Evolutionary conservation across 257 asterid species (phyloP).

Genomic region (Solanum ossicruentum): DNA sequence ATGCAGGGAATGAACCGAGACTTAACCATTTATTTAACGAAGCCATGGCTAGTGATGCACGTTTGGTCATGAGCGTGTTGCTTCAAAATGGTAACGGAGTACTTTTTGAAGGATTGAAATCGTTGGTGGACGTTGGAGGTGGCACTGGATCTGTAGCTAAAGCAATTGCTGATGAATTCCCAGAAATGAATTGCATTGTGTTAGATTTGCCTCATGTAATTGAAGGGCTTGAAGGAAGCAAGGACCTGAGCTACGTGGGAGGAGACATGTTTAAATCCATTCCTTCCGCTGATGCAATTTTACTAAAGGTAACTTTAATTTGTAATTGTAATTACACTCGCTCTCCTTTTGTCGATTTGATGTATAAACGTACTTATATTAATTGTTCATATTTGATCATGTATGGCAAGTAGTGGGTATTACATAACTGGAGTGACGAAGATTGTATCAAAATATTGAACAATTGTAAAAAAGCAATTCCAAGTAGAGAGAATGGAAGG

Average conservation of each 20-base stretch:
- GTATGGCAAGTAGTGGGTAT: too few species aligned
- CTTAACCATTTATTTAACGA: background rate
- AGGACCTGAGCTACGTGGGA: background rate
- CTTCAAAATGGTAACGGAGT: background rate
- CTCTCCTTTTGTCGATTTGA: too few species aligned
- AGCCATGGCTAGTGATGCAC: background rate
- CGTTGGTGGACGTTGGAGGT: background rate
- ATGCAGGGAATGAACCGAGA: background rate
- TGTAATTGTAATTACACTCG: too few species aligned
- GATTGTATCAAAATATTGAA: too few species aligned
- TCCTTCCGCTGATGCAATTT: background rate
- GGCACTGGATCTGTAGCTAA: background rate
- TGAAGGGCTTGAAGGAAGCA: background rate
- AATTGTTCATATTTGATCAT: too few species aligned
- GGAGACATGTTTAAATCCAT: background rate
- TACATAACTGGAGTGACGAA: too few species aligned
- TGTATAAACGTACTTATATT: too few species aligned
- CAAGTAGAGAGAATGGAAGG: too few species aligned
- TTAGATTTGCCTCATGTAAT: background rate
- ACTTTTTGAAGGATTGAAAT: slow-evolving; percentile 1
- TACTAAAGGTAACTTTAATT: too few species aligned
- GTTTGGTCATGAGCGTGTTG: background rate
- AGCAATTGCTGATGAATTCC: background rate
- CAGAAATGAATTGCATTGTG: background rate
- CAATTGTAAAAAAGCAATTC: too few species aligned